Conservation (phyloP, 805 yeast genomes). For the Teunomyces kruisii region DNA sequence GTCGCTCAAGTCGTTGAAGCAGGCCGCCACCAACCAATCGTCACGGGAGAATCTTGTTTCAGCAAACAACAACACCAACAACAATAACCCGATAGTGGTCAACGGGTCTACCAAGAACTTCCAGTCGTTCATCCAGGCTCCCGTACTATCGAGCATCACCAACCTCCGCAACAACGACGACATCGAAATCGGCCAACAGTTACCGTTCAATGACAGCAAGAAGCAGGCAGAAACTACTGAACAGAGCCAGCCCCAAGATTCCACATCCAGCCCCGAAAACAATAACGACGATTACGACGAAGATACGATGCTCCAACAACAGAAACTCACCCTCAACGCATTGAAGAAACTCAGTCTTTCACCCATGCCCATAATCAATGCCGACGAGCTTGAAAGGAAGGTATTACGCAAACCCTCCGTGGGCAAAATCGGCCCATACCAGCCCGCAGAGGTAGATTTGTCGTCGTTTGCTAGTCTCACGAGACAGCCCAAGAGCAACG, state of each 20-base stretch:
- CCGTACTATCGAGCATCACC: constrained; percentile 39
- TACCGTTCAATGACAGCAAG: constrained; percentile 34
- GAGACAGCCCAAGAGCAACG: constrained; percentile 34
- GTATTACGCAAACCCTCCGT: constrained; percentile 4
- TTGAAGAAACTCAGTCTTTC: constrained; percentile 42
- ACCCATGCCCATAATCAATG: constrained; percentile 36
- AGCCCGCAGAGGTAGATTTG: constrained; percentile 47
- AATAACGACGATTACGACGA: constrained; percentile 29
- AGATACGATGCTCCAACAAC: constrained; percentile 41
- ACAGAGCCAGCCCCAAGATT: constrained; percentile 4
- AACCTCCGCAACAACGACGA: constrained; percentile 32
- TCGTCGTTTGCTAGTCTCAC: constrained; percentile 45
- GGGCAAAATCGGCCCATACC: constrained; percentile 31
- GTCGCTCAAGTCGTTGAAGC: constrained; percentile 39
- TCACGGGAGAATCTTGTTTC: background rate
- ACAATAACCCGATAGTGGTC: constrained; percentile 1
- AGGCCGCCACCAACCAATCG: constrained; percentile 16
- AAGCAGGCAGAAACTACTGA: background rate
- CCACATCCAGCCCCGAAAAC: constrained; percentile 2
- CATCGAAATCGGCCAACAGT: constrained; percentile 40
- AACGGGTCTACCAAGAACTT: constrained; percentile 27
- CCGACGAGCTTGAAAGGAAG: constrained; percentile 19
- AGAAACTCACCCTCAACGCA: constrained; percentile 42
- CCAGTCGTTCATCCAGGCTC: constrained; percentile 48
- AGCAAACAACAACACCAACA: too few species aligned